Evolutionary conservation across 1,284 basidiomycete species (phyloP), one percentile per base, ranked within the genome.

Genomic region (Trametes sp.): DNA sequence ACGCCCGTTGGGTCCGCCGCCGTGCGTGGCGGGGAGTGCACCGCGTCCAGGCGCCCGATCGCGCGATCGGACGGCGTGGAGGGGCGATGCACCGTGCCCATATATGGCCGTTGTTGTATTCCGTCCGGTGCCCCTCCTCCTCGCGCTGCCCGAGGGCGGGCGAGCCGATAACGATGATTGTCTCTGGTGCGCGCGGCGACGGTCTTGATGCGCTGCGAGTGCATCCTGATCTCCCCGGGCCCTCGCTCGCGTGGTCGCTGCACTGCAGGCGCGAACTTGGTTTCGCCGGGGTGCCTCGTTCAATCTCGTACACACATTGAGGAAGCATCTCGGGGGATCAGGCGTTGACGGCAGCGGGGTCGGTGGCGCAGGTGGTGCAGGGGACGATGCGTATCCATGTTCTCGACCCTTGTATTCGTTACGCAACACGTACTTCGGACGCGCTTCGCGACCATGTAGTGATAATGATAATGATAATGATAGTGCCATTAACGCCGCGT

Each of bases 11-110:
- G n/a, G n/a, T n/a, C 48, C 48, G 48, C 29, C 29, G 28, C 6
- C 48, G 29, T 21, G 29, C 31, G 29, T 29, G 8, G n/a, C 19
- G 14, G 24, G 33, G 24, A 26, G 44, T 48, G 50, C 59, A 60
- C 59, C 52, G 59, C 59, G 59, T 60, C 59, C 10, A 44, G 38
- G 52, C 52, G 51, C 59, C 45, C 59, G 52, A 60, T 60, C 52
- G 52, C 28, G 36, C 35, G 52, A 60, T 60, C 59, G 28, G 28
- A 42, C 44, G 23, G 52, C 23, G 44, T 29, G 33, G 46, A 36
- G 52, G 54, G 59, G 59, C 59, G 59, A 54, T 60, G 52, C 59
- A 60, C 19, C 14, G 4, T 48, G 44, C 42, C 58, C 59, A 59
- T 54, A 60, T 42, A 54, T 49, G 59, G 52, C 52, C 35, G 33